Percentiles rank a stretch among this genome's conserved stretches.
Conservation (phyloP, 139 green algal species). For the Closterium sp. region DNA sequence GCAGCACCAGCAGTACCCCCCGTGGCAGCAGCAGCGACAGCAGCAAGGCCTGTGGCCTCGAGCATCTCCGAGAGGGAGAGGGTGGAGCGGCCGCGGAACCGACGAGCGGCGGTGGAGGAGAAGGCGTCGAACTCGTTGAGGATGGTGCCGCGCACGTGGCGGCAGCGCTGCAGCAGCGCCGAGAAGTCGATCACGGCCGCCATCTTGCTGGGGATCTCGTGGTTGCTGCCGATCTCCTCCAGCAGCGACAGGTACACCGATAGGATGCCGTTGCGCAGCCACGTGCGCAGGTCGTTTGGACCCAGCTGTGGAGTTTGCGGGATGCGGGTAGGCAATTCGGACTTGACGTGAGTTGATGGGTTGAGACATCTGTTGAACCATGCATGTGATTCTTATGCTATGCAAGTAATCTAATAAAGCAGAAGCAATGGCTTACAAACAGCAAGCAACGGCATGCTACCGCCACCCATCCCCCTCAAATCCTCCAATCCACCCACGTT, state of each 20-base stretch:
- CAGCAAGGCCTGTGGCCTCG: neutral
- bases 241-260: conserved; percentile 22
- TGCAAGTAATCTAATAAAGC: neutral
- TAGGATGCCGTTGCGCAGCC: conserved; percentile 21
- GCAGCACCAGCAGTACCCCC: neutral
- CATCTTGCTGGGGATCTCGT: conserved; percentile 28
- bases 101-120: neutral
- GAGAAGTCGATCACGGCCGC: conserved; percentile 18
- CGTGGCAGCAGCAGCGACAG: neutral
- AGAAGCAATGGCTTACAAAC: neutral
- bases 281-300: conserved; percentile 22
- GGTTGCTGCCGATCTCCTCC: conserved; percentile 30
- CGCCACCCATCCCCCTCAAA: neutral
- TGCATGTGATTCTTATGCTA: neutral
- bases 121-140: neutral
- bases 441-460: neutral
- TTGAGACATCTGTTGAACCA: neutral
- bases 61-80: neutral
- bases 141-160: conserved; percentile 6
- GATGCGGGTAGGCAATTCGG: too few species aligned
- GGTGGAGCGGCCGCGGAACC: neutral
- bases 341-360: neutral
- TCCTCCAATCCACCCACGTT: neutral
- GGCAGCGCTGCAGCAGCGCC: conserved; percentile 6
- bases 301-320: neutral